Base-by-base conservation (phyloP, 2,329 filamentous ascomycete genomes). In the Aureobasidium musti region DNA sequence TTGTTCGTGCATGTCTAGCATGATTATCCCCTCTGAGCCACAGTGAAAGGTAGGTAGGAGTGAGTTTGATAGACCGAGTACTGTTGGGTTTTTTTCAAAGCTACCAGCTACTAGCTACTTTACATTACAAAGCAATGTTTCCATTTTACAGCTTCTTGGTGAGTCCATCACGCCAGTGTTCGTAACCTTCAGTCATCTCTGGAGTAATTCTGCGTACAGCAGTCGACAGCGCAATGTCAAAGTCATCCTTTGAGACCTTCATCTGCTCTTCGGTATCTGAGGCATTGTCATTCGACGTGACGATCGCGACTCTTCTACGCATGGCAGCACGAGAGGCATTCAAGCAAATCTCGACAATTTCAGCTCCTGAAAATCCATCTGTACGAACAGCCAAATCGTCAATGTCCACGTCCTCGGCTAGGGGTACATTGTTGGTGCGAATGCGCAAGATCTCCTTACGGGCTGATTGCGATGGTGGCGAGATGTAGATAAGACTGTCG, bases 321-420 rank as follows among this genome's bases (percentile, higher is more conserved):
- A 65, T 53, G 50, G 70, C 68, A 53, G 72, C 72, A 61, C 75
- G 75, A 33, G 23, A 47, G 11, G 67, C 67, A 5, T 68, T 64
- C 17, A 66, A 23, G 70, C 80, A 82, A 5, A 90, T 82, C 23
- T 80, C 83, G 47, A 87, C 85, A 68, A 97, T 86, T 78, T 97
- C 94, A 0, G 93, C 92, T 2, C 93, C 93, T 1, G 92, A 95
- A 76, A 91, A 91, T 0, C 92, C 92, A 8, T 92, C 89, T 0
- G 90, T 90, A 54, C 80, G 77, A 19, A 75, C 73, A 5, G 91
- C 90, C 35, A 96, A 79, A 57, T 82, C 79, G 0, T 82, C 78
- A 10, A 91, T 76, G 73, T 92, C 86, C 17, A 96, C 85, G 65
- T 91, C 89, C 0, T 80, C 74, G 35, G 81, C 79, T 45, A 92